Conservation (phyloP, 2,329 filamentous ascomycete species). For the Juglanconis sp. region DNA sequence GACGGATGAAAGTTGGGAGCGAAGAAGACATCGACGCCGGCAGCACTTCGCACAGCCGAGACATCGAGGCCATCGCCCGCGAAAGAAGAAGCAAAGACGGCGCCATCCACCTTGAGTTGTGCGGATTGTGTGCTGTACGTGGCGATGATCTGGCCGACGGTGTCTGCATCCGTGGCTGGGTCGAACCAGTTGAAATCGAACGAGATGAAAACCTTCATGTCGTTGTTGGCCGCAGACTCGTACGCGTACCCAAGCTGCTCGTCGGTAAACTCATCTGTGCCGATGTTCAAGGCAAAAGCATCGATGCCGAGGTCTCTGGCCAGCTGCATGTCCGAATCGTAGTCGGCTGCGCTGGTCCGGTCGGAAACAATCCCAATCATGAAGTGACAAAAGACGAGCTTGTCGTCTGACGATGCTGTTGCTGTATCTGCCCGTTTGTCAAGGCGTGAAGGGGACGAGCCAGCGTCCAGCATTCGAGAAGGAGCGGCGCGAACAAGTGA, state of each 20-base stretch:
- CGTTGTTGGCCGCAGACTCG: conserved; percentile 41
- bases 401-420: conserved; percentile 7
- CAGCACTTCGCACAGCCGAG: conserved; percentile 35
- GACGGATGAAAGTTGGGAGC: conserved; percentile 48
- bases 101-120: conserved; percentile 46
- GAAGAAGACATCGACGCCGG: conserved; percentile 43
- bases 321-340: conserved; percentile 17
- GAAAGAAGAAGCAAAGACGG: conserved; percentile 53
- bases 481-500: conserved; percentile 4
- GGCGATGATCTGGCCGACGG: conserved; percentile 43
- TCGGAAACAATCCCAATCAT: conserved; percentile 19
- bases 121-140: conserved; percentile 40
- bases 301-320: conserved; percentile 26
- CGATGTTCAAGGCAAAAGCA: conserved; percentile 30
- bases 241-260: conserved; percentile 47
- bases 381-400: conserved; percentile 19
- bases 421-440: not conserved
- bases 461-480: conserved; percentile 2
- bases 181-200: conserved; percentile 38
- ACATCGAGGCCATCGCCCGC: conserved; percentile 45
- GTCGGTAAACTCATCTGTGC: conserved; percentile 37
- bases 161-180: conserved; percentile 28
- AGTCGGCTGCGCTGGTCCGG: conserved; percentile 17
- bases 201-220: conserved; percentile 55
- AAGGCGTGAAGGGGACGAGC: not conserved